Evolutionary conservation across 2,329 filamentous ascomycete species (phyloP).

Genomic region (Ampelomyces quisqualis): DNA sequence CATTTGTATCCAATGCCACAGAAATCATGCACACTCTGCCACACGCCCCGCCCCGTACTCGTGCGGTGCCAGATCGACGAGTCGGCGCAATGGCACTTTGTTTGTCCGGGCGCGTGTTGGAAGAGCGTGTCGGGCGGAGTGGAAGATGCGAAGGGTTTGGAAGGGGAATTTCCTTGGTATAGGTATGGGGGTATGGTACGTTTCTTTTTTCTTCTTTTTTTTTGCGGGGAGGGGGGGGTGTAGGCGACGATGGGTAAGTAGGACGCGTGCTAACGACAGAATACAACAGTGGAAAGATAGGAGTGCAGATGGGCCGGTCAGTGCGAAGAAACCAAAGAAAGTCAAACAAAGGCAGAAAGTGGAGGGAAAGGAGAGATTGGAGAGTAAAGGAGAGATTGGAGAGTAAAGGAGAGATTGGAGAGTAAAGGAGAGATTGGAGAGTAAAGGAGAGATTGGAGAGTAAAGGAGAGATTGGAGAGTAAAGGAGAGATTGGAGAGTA

Average conservation of each 20-base stretch:
- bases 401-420: neutral
- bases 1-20: too few species aligned
- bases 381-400: neutral
- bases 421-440: neutral
- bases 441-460: neutral
- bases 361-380: slow-evolving; percentile 7
- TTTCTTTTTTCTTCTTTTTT: neutral
- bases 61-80: slow-evolving; percentile 49
- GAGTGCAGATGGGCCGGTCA: slow-evolving; percentile 45
- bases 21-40: slow-evolving; percentile 48
- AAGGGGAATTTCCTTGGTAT: slow-evolving; percentile 19
- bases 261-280: neutral
- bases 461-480: too few species aligned
- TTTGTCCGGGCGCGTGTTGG: slow-evolving; percentile 50
- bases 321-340: slow-evolving; percentile 46
- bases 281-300: slow-evolving; percentile 43
- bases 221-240: neutral
- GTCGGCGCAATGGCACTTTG: slow-evolving; percentile 46
- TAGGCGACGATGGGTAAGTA: slow-evolving; percentile 8
- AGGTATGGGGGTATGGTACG: slow-evolving; percentile 39
- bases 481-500: too few species aligned
- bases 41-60: slow-evolving; percentile 41
- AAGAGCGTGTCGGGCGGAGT: slow-evolving; percentile 47
- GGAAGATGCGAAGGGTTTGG: slow-evolving; percentile 40
- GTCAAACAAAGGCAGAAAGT: slow-evolving; percentile 40